Evolutionary conservation across 495 filamentous ascomycete genomes (phyloP).

Genomic region (Durotheca rogersii): DNA sequence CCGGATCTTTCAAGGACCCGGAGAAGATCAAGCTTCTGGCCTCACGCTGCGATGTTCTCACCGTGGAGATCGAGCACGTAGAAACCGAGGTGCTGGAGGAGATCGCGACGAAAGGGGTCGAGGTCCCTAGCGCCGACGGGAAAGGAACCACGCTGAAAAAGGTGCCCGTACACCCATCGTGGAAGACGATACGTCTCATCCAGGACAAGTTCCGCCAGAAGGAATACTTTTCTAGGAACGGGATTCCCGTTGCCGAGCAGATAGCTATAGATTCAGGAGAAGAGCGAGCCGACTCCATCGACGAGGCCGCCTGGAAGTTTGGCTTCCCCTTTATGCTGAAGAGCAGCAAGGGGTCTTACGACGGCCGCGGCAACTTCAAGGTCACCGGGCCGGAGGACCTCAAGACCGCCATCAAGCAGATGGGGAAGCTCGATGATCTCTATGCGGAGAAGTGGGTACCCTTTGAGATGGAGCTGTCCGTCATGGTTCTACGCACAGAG

Average conservation of each 20-base stretch:
- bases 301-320: conserved; percentile 61
- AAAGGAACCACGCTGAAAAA: conserved; percentile 40
- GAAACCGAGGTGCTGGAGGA: conserved; percentile 90
- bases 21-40: conserved; percentile 77
- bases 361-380: conserved; percentile 88
- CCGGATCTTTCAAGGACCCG: conserved; percentile 81
- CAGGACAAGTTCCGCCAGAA: conserved; percentile 98
- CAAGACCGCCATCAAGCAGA: conserved; percentile 61
- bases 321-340: conserved; percentile 96
- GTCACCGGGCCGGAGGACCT: conserved; percentile 69
- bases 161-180: conserved; percentile 76
- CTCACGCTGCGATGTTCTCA: conserved; percentile 75
- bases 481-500: conserved; percentile 92
- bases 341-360: conserved; percentile 88
- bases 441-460: conserved; percentile 92
- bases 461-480: conserved; percentile 84
- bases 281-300: conserved; percentile 57
- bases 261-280: conserved; percentile 56
- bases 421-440: conserved; percentile 64
- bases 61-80: conserved; percentile 98
- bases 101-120: conserved; percentile 59
- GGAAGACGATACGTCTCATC: conserved; percentile 85
- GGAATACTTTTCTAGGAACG: conserved; percentile 65
- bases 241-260: conserved; percentile 71
- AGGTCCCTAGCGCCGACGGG: conserved; percentile 48